These are phyloP conservation scores for Colletotrichum sp. DNA, from an alignment of 2,329 filamentous ascomycete genomes.

Conservation along the genomic window DNA sequence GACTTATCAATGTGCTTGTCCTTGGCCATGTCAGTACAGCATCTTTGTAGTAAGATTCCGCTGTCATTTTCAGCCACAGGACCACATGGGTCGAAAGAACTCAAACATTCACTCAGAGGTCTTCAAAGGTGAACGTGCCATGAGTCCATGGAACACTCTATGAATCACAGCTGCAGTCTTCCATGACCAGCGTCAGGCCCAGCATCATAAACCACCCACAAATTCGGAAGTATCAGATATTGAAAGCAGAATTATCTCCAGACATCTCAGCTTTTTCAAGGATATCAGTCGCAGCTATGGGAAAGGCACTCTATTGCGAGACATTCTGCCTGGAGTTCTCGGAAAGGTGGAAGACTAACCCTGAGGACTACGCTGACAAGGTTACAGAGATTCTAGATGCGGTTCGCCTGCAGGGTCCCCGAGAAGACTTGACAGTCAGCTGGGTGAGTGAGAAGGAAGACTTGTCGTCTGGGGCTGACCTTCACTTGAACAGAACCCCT, in stretches of 20 bases:
- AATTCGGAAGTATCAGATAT: not conserved
- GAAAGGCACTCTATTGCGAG: not conserved
- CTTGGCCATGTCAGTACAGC: not conserved
- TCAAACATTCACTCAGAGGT: not conserved
- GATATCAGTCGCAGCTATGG: not conserved
- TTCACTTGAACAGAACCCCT: not conserved
- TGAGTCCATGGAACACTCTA: not conserved
- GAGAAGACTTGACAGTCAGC: not conserved
- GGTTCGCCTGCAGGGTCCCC: not conserved
- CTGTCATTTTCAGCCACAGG: rapidly evolving
- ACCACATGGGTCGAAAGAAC: not conserved
- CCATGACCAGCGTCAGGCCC: rapidly evolving
- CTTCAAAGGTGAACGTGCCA: not conserved
- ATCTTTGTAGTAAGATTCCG: not conserved
- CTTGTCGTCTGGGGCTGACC: not conserved
- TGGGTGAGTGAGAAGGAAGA: not conserved
- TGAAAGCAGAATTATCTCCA: rapidly evolving
- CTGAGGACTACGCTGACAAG: not conserved
- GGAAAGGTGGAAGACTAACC: not conserved
- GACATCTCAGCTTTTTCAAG: rapidly evolving
- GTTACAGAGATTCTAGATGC: not conserved
- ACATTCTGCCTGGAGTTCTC: not conserved
- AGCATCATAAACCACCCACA: not conserved
- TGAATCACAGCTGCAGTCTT: not conserved
- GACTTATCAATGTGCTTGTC: not conserved